phyloP scores from a whole-genome alignment of 208 protist species.

The Acanthamoeba royreba region DNA sequence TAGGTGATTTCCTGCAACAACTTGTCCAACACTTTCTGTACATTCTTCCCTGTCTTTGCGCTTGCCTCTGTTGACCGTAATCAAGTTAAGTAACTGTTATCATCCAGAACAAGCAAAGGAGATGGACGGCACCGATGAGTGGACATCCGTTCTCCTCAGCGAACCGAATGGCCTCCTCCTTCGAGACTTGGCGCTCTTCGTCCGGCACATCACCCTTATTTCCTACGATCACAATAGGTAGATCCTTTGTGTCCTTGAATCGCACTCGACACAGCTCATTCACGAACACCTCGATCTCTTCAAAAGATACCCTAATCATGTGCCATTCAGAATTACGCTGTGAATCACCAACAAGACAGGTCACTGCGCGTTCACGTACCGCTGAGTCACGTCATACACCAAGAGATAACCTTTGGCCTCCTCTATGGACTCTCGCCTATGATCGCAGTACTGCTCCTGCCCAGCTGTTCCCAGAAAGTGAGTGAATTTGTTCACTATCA shows the following conservation, averaged over 20 bases:
- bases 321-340: background rate
- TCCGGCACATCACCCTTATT: slow-evolving; percentile 18
- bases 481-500: background rate
- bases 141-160: background rate
- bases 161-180: background rate
- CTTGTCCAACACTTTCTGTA: slow-evolving; percentile 5
- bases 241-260: background rate
- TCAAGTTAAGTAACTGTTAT: background rate
- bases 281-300: slow-evolving; percentile 8
- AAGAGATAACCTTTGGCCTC: background rate
- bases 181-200: background rate
- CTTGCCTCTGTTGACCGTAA: background rate
- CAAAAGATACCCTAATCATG: background rate
- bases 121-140: background rate
- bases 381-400: background rate
- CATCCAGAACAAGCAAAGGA: background rate
- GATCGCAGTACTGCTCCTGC: background rate
- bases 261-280: background rate
- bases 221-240: slow-evolving; percentile 26
- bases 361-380: background rate
- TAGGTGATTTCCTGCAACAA: slow-evolving; percentile 20
- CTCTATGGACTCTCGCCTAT: background rate
- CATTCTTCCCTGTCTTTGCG: background rate
- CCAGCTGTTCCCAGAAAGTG: background rate
- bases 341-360: background rate